Evolutionary conservation across 345 rosid species (phyloP), one percentile per base, ranked within the genome.

Genomic region (Populus alba): DNA sequence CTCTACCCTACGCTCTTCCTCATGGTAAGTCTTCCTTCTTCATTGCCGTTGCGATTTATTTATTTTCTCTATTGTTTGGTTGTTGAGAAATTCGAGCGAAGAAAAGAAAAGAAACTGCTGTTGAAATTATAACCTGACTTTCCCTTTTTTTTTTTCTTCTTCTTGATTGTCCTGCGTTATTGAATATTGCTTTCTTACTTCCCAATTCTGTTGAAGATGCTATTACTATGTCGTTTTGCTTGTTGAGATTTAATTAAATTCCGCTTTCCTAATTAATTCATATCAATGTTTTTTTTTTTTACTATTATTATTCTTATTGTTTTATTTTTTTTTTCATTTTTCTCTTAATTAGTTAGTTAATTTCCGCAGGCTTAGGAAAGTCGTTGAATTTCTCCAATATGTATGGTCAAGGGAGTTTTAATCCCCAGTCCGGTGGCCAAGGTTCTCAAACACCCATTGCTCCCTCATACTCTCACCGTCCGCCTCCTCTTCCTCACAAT

Each of bases 391-490:
- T 18, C 37, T 53, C 67, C 23, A 53, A 77, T 69, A 87, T 87
- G 92, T 78, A 72, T 73, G 77, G 80, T 68, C 88, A 81, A 29
- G 83, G 88, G 65, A 79, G 74, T 73, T 75, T 67, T 53, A 80
- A 75, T 84, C 66, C 84, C 80, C 90, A 84, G 62, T 71, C 74
- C 57, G 81, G 83, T 31, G 23, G 29, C 23, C 87, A 76, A 78
- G 81, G 81, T 74, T 47, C 84, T 79, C 86, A 78, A 59, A 31
- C 80, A n/a, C 85, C 87, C 7, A 37, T 75, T 73, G 76, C 72
- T 8, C 86, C 87, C 72, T 83, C 85, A 31, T 80, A 74, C 75
- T 81, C 70, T 29, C 84, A 78, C 16, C 83, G 84, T 77, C 79
- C 76, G 1, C 77, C 82, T 37, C 77, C 75, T 38, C 80, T 70